Conservation (phyloP, 495 filamentous ascomycete genomes). For the Aspergillus incahuasiensis region DNA sequence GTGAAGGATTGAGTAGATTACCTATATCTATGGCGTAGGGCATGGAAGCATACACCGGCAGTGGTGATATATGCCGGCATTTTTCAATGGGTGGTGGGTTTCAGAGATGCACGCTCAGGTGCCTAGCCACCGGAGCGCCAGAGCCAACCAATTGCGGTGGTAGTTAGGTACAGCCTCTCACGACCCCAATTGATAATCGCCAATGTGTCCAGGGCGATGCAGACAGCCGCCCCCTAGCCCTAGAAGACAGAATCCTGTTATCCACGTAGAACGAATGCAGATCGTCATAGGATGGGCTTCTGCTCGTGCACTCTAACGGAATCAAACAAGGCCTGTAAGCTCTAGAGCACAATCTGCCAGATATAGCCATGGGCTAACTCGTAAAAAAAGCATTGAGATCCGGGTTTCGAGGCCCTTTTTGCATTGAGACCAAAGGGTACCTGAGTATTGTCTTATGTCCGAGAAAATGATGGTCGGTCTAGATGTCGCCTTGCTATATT, state of each 20-base stretch:
- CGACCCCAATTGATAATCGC: not conserved
- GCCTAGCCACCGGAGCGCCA: not conserved
- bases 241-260: not conserved
- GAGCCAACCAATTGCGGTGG: not conserved
- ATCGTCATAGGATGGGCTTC: not conserved
- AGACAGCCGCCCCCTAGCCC: not conserved
- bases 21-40: too few relatives aligned
- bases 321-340: not conserved
- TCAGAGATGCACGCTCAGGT: not conserved
- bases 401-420: conserved; percentile 19
- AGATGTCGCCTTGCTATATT: not conserved
- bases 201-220: not conserved
- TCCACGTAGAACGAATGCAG: not conserved
- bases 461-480: conserved; percentile 3
- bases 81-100: too few relatives aligned
- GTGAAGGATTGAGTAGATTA: too few relatives aligned
- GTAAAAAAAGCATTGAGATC: conserved; percentile 20
- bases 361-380: conserved; percentile 21
- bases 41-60: not conserved
- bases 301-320: conserved; percentile 18
- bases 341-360: not conserved
- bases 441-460: conserved; percentile 26
- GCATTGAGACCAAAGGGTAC: conserved; percentile 22
- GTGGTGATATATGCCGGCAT: too few relatives aligned
- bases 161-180: not conserved